Base-by-base conservation (phyloP, 495 filamentous ascomycete genomes). In the Podospora pseudoanserina region DNA sequence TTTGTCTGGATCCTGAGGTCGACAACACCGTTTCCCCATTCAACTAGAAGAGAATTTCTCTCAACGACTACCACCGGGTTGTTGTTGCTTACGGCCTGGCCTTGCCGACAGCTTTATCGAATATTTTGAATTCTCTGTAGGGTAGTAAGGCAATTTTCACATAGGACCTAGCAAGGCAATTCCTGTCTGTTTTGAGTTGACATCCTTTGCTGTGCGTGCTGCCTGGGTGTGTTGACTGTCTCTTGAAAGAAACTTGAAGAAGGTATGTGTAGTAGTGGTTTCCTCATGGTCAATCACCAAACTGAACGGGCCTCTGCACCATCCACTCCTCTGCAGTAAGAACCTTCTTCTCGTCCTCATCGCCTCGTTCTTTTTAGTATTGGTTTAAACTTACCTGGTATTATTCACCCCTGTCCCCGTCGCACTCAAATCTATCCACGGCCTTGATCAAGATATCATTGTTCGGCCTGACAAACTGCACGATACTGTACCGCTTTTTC, bases 381-480 rank as follows among this genome's bases (percentile, higher is more conserved):
- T 18, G 19, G 55, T 20, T 19, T 63, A 59, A 70, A 64, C 60
- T 67, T 73, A 58, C 79, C 79, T 6, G 64, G 69, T 49, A 49
- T 7, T 58, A 26, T 72, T 71, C 6, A 72, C 74, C 44, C 44
- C 55, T 9, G 55, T 73, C 72, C 3, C 15, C 55, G 7, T 57
- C 70, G 5, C 66, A 60, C 0, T 75, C 73, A 7, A 79, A 75
- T 3, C 76, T 76, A 56, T 72, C 73, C 7, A 85, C 68, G 20
- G 79, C 73, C 68, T 76, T 79, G 76, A 90, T 72, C 20, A 82
- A 60, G 28, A 87, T 84, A 18, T 82, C 72, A 75, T 90, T 85
- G 70, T 87, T 86, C 2, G 87, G 87, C 60, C 88, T 75, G 20
- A 83, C 76, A 74, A 90, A 90, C 74, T 88, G 89, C 23, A 89